Percentiles rank a stretch among this genome's conserved stretches.
Conservation (phyloP, 148 eudicot species). For the Vaccinium corymbosum region DNA sequence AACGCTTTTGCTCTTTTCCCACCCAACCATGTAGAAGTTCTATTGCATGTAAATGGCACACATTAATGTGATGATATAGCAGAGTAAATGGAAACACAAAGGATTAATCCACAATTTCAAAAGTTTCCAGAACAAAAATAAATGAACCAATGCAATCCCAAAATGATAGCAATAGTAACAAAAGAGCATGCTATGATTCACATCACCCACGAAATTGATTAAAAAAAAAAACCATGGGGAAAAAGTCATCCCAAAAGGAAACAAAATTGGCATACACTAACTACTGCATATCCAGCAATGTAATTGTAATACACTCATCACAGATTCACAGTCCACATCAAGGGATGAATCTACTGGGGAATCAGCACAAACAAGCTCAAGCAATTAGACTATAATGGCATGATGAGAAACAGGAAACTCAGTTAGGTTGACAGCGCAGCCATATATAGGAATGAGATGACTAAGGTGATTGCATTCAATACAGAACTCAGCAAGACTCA, state of each 20-base stretch:
- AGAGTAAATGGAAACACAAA: neutral
- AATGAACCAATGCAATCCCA: neutral
- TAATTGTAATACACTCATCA: neutral
- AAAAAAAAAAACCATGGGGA: neutral
- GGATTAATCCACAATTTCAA: neutral
- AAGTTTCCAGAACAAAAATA: neutral
- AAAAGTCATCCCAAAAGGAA: neutral
- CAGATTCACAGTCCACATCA: neutral
- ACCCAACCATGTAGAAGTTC: constrained; percentile 93
- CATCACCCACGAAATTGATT: neutral
- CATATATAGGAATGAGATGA: neutral
- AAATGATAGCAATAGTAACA: neutral
- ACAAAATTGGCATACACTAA: neutral
- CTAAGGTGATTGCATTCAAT: neutral
- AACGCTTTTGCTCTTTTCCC: constrained; percentile 56
- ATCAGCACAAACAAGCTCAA: neutral
- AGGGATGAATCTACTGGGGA: neutral
- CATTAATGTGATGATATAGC: neutral
- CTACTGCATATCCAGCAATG: neutral
- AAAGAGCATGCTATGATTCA: neutral
- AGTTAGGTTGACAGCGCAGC: neutral
- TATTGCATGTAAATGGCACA: constrained; percentile 27
- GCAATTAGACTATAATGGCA: neutral
- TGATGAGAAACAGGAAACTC: neutral
- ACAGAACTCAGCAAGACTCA: neutral